Evolutionary conservation across 2,329 filamentous ascomycete genomes (phyloP).

Genomic region (Alternaria incomplexa): DNA sequence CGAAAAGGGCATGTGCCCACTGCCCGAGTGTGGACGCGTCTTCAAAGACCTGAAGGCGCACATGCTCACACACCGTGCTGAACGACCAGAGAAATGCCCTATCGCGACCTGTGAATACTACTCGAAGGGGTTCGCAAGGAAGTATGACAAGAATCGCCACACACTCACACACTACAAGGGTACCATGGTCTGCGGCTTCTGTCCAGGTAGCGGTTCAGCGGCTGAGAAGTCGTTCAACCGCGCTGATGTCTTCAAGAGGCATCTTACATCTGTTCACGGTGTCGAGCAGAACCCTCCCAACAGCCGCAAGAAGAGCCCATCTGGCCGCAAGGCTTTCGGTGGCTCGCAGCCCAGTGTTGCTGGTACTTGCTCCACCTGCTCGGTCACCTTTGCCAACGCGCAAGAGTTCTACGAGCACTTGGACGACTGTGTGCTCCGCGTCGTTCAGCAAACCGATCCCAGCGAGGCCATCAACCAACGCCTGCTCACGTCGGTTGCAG

Average conservation of each 20-base stretch:
- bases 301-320: slow-evolving; percentile 74
- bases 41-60: slow-evolving; percentile 95
- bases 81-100: slow-evolving; percentile 92
- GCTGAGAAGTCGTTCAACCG: slow-evolving; percentile 96
- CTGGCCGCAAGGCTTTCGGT: slow-evolving; percentile 68
- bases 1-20: slow-evolving; percentile 76
- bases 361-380: slow-evolving; percentile 92
- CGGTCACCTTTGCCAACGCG: slow-evolving; percentile 79
- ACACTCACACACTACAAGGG: slow-evolving; percentile 96
- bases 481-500: slow-evolving; percentile 48
- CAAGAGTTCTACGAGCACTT: slow-evolving; percentile 98
- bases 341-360: slow-evolving; percentile 70
- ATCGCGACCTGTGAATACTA: slow-evolving; percentile 93
- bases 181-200: slow-evolving; percentile 96
- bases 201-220: slow-evolving; percentile 83
- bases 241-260: slow-evolving; percentile 94
- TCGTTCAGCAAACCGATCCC: slow-evolving; percentile 58
- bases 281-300: slow-evolving; percentile 94
- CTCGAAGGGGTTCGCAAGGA: slow-evolving; percentile 88
- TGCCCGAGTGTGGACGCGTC: slow-evolving; percentile 80
- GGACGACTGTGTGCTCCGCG: slow-evolving; percentile 71
- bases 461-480: slow-evolving; percentile 53
- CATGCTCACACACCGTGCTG: slow-evolving; percentile 90
- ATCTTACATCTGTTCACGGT: slow-evolving; percentile 86
- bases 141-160: slow-evolving; percentile 96